A percentile compares a stretch with the other conserved stretches of the same genome.
phyloP scores from a whole-genome alignment of 768 basidiomycete species.

The Rhizopogon vulgaris region DNA sequence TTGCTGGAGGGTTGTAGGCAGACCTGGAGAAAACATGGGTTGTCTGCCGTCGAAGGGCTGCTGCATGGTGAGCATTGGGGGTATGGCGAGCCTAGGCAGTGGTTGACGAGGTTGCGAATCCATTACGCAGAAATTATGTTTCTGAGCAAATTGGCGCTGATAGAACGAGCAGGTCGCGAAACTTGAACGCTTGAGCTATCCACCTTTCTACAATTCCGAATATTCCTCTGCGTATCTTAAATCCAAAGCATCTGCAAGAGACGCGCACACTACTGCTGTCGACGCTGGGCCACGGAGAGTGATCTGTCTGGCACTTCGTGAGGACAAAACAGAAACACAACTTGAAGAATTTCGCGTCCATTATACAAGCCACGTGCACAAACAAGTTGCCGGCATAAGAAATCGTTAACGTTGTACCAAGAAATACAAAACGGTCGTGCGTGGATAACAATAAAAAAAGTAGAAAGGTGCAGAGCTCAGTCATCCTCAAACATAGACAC shows the following conservation, averaged over 20 bases:
- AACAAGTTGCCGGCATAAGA: not conserved
- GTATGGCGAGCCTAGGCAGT: constrained; percentile 54
- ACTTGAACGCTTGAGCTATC: not conserved
- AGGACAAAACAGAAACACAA: not conserved
- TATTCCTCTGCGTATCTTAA: not conserved
- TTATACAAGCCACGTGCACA: not conserved
- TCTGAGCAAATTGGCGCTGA: constrained; percentile 1
- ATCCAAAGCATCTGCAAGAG: not conserved
- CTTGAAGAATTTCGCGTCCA: not conserved
- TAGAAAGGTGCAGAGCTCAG: constrained; percentile 11
- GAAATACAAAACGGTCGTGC: no score
- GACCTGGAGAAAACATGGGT: constrained; percentile 56
- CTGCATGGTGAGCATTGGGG: constrained; percentile 46
- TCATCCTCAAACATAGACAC: constrained; percentile 44
- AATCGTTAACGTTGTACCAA: not conserved
- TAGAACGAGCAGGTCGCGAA: not conserved
- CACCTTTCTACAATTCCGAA: not conserved
- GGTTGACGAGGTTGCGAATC: constrained; percentile 41
- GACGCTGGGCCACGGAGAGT: not conserved
- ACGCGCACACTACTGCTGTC: constrained; percentile 1
- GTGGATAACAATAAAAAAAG: not conserved
- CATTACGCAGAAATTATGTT: constrained; percentile 15
- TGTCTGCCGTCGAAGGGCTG: constrained; percentile 46
- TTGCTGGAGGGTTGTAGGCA: constrained; percentile 55
- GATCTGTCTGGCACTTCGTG: not conserved